phyloP scores from a whole-genome alignment of 306 rosid species.

The cucumber (Cucumis sativus) region Cucumber_9930_V3 NC_026657.2:15177001-15177500 shows the following conservation, averaged over 20 bases:
- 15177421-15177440: neutral
- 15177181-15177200: slow-evolving; percentile 94
- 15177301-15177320: neutral
- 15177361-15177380: neutral
- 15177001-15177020: neutral
- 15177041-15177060: neutral
- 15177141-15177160: slow-evolving; percentile 88
- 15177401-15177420: neutral
- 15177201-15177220: slow-evolving; percentile 82
- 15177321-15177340: neutral
- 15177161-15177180: slow-evolving; percentile 87
- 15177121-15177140: slow-evolving; percentile 91
- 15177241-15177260: slow-evolving; percentile 3
- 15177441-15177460: neutral
- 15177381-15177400: neutral
- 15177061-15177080: neutral
- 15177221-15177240: slow-evolving; percentile 7
- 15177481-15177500: too few species aligned
- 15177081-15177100: neutral
- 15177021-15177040: neutral
- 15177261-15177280: neutral
- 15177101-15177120: slow-evolving; percentile 63
- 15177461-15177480: too few species aligned
- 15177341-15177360: neutral
- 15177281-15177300: neutral